Evolutionary conservation across 306 rosid species (phyloP).

Genomic region (Rubus idaeus): DNA sequence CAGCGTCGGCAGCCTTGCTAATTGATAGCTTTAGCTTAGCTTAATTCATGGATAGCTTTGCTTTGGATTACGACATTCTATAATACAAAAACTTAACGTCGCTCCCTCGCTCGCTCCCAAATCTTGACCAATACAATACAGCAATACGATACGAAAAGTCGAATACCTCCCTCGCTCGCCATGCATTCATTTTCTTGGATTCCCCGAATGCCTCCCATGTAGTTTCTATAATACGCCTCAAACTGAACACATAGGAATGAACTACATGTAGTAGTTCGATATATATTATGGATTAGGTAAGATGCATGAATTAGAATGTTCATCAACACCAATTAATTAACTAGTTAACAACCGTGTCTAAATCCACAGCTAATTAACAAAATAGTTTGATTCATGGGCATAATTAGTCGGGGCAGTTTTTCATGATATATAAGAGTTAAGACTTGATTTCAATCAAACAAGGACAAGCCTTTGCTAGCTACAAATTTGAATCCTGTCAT

Average conservation of each 20-base stretch:
- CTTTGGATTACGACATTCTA: neutral
- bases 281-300: neutral
- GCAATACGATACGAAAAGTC: neutral
- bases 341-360: conserved; percentile 33
- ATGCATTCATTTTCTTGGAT: neutral
- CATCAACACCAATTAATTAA: neutral
- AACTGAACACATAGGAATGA: too few relatives aligned
- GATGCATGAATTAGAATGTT: neutral
- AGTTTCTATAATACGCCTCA: neutral
- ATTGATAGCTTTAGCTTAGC: too few relatives aligned
- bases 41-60: too few relatives aligned
- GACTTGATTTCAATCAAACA: conserved; percentile 23
- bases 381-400: conserved; percentile 27
- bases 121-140: neutral
- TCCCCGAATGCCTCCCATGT: neutral
- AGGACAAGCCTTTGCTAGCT: neutral
- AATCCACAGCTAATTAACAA: conserved; percentile 24
- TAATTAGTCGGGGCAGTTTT: neutral
- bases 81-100: neutral
- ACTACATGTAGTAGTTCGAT: too few relatives aligned
- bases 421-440: neutral
- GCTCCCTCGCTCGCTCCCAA: neutral
- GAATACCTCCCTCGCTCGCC: too few relatives aligned
- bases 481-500: neutral
- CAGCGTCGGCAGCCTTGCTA: neutral